These are phyloP conservation scores for Saccharomycopsis babjevae DNA, from an alignment of 805 yeast genomes.

Conservation along the genomic window DNA sequence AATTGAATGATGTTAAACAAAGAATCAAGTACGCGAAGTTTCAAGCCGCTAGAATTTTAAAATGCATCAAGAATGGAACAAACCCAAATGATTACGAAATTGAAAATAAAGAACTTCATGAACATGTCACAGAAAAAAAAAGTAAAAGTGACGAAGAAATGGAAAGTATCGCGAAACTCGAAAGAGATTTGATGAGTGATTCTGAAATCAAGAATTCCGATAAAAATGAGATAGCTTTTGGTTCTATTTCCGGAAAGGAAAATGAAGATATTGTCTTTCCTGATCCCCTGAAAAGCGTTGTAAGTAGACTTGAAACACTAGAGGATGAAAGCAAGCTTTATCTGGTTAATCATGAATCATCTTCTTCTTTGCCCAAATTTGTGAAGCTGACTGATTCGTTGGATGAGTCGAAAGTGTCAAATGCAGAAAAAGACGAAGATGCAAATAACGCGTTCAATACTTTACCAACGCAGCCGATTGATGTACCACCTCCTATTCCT, in stretches of 20 bases:
- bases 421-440: neutral
- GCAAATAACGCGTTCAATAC: neutral
- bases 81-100: conserved; percentile 49
- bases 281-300: neutral
- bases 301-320: too few species aligned
- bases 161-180: neutral
- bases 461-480: neutral
- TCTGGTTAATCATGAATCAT: neutral
- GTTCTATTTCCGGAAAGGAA: neutral
- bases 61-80: conserved; percentile 36
- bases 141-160: neutral
- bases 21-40: conserved; percentile 53
- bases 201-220: neutral
- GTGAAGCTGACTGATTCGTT: neutral
- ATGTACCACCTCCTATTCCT: neutral
- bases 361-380: neutral
- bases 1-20: conserved; percentile 17
- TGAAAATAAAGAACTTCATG: conserved; percentile 21
- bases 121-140: conserved; percentile 1
- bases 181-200: conserved; percentile 12
- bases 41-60: conserved; percentile 49
- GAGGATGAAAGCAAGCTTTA: too few species aligned
- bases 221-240: neutral
- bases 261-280: neutral
- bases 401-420: neutral